Evolutionary conservation across 345 rosid species (phyloP).

Genomic region (Hirschfeldia incana): DNA sequence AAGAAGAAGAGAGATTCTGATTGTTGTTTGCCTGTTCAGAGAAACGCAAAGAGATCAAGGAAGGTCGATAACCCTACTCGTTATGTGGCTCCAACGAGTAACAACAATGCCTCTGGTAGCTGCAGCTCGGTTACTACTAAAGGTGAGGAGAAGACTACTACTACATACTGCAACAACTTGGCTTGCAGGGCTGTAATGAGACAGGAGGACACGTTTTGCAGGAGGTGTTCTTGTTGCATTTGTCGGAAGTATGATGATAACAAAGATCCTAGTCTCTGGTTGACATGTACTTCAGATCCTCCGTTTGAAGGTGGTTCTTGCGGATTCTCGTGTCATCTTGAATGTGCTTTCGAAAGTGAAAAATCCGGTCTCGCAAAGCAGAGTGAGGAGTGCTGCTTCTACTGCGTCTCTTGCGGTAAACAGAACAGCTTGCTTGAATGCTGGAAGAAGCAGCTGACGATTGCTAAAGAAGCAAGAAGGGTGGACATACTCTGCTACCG

Average conservation of each 20-base stretch:
- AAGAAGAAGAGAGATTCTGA: constrained; percentile 39
- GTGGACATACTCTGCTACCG: constrained; percentile 75
- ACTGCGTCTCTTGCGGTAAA: constrained; percentile 69
- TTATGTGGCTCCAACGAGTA: constrained; percentile 30
- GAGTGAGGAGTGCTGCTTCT: constrained; percentile 56
- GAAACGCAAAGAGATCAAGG: constrained; percentile 35
- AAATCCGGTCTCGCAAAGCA: constrained; percentile 52
- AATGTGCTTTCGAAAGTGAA: constrained; percentile 61
- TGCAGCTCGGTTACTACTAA: constrained; percentile 27
- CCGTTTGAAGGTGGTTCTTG: constrained; percentile 50
- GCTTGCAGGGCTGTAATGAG: constrained; percentile 63
- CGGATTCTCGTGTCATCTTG: constrained; percentile 73
- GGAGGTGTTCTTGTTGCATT: constrained; percentile 82
- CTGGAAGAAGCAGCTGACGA: constrained; percentile 69
- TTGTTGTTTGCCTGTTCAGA: constrained; percentile 29
- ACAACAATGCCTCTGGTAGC: constrained; percentile 34
- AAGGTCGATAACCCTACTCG: constrained; percentile 38
- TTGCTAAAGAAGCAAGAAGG: constrained; percentile 82
- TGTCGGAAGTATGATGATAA: constrained; percentile 75
- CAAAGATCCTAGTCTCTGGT: constrained; percentile 87
- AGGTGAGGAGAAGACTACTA: constrained; percentile 34
- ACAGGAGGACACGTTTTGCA: constrained; percentile 60
- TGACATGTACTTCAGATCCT: constrained; percentile 66
- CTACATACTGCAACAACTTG: constrained; percentile 53
- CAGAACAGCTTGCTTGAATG: constrained; percentile 58